A percentile compares a stretch with the other conserved stretches of the same genome.
Evolutionary conservation across 2,329 filamentous ascomycete species (phyloP).

Genomic region (Hymenoscyphus occultus): DNA sequence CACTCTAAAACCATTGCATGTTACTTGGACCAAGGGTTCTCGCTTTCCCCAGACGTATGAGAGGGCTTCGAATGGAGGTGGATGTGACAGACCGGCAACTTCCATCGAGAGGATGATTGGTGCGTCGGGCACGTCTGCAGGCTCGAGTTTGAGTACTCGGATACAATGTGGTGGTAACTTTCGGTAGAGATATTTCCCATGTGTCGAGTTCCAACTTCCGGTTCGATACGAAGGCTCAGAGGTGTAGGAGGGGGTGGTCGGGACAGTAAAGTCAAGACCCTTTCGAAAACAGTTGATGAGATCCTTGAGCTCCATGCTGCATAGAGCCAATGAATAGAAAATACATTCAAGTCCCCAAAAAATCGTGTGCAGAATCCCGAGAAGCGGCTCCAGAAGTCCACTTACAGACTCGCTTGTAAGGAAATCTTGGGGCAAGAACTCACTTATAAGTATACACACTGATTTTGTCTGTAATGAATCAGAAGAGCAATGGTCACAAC

Average conservation of each 20-base stretch:
- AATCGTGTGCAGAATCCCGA: neutral
- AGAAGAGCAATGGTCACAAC: too few relatives aligned
- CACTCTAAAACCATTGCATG: constrained; percentile 5
- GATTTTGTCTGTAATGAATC: too few relatives aligned
- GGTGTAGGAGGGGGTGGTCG: neutral
- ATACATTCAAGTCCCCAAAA: neutral
- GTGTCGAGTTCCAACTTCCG: neutral
- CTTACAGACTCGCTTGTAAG: neutral
- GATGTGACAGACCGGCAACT: neutral
- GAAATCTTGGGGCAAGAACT: neutral
- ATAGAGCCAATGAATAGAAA: neutral
- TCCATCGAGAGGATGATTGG: neutral
- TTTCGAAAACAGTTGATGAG: neutral
- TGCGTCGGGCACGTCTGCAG: neutral
- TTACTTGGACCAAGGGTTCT: neutral
- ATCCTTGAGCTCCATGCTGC: neutral
- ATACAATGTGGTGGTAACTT: neutral
- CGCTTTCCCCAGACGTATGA: constrained; percentile 16
- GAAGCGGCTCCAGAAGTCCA: neutral
- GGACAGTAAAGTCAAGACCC: neutral
- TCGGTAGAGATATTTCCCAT: neutral
- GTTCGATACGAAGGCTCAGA: neutral
- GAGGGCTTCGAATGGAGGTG: neutral
- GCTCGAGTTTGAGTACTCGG: neutral
- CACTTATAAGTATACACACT: too few relatives aligned